A percentile compares a stretch with the other conserved stretches of the same genome.
phyloP scores from a whole-genome alignment of 164 flowering plant genomes.

The Akebia trifoliata region DNA sequence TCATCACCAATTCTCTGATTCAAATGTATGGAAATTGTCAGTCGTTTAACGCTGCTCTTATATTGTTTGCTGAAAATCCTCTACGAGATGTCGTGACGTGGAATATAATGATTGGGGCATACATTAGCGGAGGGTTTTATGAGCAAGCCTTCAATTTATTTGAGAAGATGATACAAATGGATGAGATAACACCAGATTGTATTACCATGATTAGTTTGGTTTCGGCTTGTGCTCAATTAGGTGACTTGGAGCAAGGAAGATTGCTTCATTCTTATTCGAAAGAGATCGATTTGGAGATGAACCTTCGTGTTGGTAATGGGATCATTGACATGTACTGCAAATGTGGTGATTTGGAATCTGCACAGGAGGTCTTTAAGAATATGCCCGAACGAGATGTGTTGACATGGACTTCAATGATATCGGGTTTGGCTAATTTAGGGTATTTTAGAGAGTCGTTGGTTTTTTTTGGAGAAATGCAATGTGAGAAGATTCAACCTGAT shows the following conservation, averaged over 20 bases:
- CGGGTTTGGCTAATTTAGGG: conserved; percentile 24
- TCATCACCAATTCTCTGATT: conserved; percentile 16
- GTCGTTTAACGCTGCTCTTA: conserved; percentile 6
- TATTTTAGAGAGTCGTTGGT: conserved; percentile 20
- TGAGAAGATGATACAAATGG: conserved; percentile 13
- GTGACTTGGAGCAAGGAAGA: conserved; percentile 16
- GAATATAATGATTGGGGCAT: conserved; percentile 25
- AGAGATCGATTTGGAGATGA: conserved; percentile 6
- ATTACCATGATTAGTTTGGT: conserved; percentile 17
- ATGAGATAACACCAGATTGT: conserved; percentile 17
- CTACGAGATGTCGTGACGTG: conserved; percentile 24
- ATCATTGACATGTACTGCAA: conserved; percentile 24
- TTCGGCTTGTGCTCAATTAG: conserved; percentile 17
- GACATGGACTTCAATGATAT: conserved; percentile 32
- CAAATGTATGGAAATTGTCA: conserved; percentile 11
- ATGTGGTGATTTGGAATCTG: conserved; percentile 27
- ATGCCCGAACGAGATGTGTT: conserved; percentile 27
- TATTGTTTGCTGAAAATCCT: conserved; percentile 19
- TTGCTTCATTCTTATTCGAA: conserved; percentile 19
- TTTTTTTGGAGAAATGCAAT: conserved; percentile 28
- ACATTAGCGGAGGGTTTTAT: conserved; percentile 9
- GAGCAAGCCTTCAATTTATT: conserved; percentile 20
- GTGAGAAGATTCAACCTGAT: conserved; percentile 21
- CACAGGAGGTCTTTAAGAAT: conserved; percentile 16
- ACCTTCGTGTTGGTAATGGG: conserved; percentile 15